Conservation (phyloP, 805 yeast species). For the Saturnispora silvae region DNA sequence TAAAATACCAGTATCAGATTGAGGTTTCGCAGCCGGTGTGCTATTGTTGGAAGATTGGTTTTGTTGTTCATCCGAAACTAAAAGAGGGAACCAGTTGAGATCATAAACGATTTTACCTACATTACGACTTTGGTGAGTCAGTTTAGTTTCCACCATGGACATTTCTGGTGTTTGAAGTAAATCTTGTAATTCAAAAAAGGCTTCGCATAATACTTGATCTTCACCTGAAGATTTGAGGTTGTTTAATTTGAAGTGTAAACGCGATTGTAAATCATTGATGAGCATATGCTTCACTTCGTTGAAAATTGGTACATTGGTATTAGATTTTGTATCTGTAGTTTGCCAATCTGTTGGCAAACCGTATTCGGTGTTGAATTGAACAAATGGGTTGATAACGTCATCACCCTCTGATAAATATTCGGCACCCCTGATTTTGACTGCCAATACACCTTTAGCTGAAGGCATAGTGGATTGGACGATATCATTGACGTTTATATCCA, state of each 20-base stretch:
- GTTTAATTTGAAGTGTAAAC: conserved; percentile 42
- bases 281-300: conserved; percentile 55
- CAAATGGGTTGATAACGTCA: conserved; percentile 34
- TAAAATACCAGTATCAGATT: conserved; percentile 65
- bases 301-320: conserved; percentile 50
- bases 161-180: conserved; percentile 44
- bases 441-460: conserved; percentile 62
- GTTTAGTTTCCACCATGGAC: conserved; percentile 33
- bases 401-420: conserved; percentile 33
- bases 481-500: conserved; percentile 67
- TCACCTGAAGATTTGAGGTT: conserved; percentile 44
- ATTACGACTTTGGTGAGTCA: conserved; percentile 39
- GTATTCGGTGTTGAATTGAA: conserved; percentile 27
- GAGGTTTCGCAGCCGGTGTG: conserved; percentile 40
- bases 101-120: conserved; percentile 56
- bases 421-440: conserved; percentile 50
- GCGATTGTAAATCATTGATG: conserved; percentile 45
- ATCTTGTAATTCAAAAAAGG: conserved; percentile 46
- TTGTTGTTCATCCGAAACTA: conserved; percentile 27
- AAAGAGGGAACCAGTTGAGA: conserved; percentile 37
- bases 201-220: conserved; percentile 40
- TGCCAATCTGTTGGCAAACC: conserved; percentile 19
- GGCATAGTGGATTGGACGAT: conserved; percentile 51
- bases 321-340: conserved; percentile 48
- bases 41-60: no score